Evolutionary conservation across 345 rosid genomes (phyloP), one percentile per base, ranked within the genome.

Genomic region (Durio zibethinus): DNA sequence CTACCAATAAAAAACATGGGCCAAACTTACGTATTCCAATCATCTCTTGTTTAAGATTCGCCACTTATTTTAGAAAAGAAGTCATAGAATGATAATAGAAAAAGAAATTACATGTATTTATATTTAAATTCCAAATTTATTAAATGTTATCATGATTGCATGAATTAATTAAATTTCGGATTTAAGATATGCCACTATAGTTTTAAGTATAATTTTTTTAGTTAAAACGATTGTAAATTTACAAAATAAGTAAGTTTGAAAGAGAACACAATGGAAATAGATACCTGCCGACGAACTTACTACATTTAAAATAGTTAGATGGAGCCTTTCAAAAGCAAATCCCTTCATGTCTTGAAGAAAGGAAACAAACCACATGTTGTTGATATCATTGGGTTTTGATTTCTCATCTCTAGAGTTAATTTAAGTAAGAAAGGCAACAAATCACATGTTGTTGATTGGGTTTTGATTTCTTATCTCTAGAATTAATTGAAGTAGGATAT

Each of bases 341-440:
- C 57, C 15, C 5, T 10, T 15, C 2, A 8, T 82, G 85, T 73
- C 73, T 42, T 60, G 25, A 67, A 33, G 69, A 74, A 77, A 68
- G 38, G 5, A 77, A 48, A 69, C 81, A 83, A 62, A 10, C 68
- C 76, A 40, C 82, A 61, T 67, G 80, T 0, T 42, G 7, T 6
- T 10, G 43, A n/a, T n/a, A n/a, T n/a, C n/a, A 52, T 67, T 73
- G 15, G 57, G 21, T 42, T 60, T 73, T 61, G 66, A 77, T 73
- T 48, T 11, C 56, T 76, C 27, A 31, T 56, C 20, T 21, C 50
- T 36, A 16, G 48, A 25, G 3, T 65, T 21, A 45, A 21, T 36
- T 71, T 52, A 52, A 50, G 40, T 50, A 77, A 68, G 38, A 36
- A 77, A 68, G 80, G 81, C 63, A 48, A 69, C 81, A 83, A 62